These are phyloP conservation scores for Blastobotrys parvus DNA, from an alignment of 805 yeast genomes.

Conservation along the genomic window DNA sequence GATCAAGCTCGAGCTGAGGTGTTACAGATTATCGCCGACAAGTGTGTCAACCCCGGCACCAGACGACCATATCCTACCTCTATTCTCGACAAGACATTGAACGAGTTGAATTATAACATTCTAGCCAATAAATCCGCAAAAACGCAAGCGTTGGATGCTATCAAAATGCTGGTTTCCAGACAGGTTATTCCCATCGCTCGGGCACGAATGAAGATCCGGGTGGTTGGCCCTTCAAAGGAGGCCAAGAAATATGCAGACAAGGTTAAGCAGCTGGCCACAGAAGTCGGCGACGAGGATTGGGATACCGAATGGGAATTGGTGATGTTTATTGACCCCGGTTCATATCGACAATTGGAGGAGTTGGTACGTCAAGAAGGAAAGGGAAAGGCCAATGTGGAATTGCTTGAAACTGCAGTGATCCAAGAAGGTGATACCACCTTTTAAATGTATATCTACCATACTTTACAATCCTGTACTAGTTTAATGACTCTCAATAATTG, in stretches of 20 bases:
- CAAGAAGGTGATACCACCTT: neutral
- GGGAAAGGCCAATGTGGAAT: conserved; percentile 66
- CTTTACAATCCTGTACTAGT: conserved; percentile 23
- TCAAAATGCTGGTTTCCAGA: conserved; percentile 60
- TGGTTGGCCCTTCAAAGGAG: conserved; percentile 49
- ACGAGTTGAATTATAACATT: conserved; percentile 65
- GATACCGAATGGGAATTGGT: conserved; percentile 43
- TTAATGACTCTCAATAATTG: conserved; percentile 23
- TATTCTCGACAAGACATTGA: conserved; percentile 84
- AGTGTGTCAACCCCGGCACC: conserved; percentile 84
- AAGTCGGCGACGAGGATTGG: conserved; percentile 36
- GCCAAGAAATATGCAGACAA: conserved; percentile 38
- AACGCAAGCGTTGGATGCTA: conserved; percentile 86
- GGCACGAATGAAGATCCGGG: conserved; percentile 82
- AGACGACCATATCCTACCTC: conserved; percentile 91
- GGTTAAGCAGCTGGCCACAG: conserved; percentile 35
- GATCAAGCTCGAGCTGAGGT: conserved; percentile 74
- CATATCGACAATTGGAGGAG: conserved; percentile 62
- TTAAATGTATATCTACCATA: conserved; percentile 19
- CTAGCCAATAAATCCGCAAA: conserved; percentile 70
- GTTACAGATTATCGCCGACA: conserved; percentile 72
- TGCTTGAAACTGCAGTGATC: conserved; percentile 79
- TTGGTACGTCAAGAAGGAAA: conserved; percentile 44
- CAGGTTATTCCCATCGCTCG: conserved; percentile 90
- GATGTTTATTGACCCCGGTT: conserved; percentile 79